Base-by-base conservation (phyloP, 108 stramenopile genomes). In the Discostella stelligeroides region DNA sequence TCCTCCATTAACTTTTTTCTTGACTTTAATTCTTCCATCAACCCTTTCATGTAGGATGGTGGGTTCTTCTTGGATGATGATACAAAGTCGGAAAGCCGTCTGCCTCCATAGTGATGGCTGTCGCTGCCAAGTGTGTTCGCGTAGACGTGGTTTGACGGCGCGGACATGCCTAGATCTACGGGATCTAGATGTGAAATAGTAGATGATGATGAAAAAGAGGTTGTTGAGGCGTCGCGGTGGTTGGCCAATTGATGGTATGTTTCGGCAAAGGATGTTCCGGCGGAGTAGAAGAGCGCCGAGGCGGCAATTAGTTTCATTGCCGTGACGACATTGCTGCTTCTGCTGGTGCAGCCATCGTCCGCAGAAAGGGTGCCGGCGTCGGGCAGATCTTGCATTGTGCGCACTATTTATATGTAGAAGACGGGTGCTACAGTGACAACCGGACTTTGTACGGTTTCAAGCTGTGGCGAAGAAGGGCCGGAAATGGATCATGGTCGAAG, bases 1-100 rank as follows among this genome's bases (percentile, higher is more conserved):
- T 94, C 88, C 47, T 88, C 89, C 80, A 94, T 88, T 25, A 94
- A 73, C 74, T 94, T 89, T 46, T 84, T 86, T 13, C 92, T 75
- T 10, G 70, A 88, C 60, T 80, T 72, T 62, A 94, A 68, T 55
- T 94, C 92, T 24, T 85, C 78, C 64, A 83, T 77, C 49, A 90
- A 57, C 4, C 68, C 64, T 34, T 86, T 65, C 88, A 94, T 89
- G 82, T 88, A 94, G 3, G 83, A 73, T 10, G 92, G 92, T 11
- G 66, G 58, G 27, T 73, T 61, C 21, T 73, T 61, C 21, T 71
- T 70, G 21, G 45, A 68, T 51, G 70, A 72, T 10, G 54, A 66
- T 15, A 34, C 54, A 45, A 54, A 66, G 18, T 23, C 42, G 23
- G 60, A 68, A 14, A 60, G 49, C 6, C 68, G 72, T 21, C 73